These are phyloP conservation scores for Coniferiporia sulphurascens DNA, from an alignment of 1,284 basidiomycete genomes.

Conservation along the genomic window DNA sequence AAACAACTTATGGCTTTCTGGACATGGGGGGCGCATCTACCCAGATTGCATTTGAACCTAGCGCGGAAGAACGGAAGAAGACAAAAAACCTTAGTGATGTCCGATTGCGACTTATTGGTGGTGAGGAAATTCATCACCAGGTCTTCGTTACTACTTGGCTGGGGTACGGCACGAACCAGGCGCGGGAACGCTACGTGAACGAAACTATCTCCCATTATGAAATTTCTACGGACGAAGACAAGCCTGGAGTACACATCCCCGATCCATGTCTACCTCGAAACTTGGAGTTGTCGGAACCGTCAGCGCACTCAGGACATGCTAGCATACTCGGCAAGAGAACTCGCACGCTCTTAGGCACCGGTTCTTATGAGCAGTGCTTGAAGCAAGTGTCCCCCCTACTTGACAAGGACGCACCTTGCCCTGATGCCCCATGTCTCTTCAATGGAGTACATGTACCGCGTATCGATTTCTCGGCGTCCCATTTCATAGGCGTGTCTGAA, in stretches of 20 bases:
- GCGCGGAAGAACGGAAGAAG: constrained; percentile 46
- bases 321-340: constrained; percentile 41
- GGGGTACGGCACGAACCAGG: constrained; percentile 97
- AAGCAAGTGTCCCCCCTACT: constrained; percentile 71
- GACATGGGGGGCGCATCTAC: constrained; percentile 99
- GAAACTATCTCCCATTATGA: constrained; percentile 57
- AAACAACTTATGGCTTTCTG: constrained; percentile 93
- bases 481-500: constrained; percentile 97
- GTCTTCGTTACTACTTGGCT: constrained; percentile 99
- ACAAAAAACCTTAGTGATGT: constrained; percentile 75
- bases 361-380: constrained; percentile 87
- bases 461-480: constrained; percentile 87
- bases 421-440: constrained; percentile 88
- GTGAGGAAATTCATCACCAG: constrained; percentile 83
- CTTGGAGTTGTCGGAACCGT: constrained; percentile 53
- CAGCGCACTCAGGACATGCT: constrained; percentile 38
- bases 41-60: constrained; percentile 94
- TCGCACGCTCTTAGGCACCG: constrained; percentile 79
- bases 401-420: constrained; percentile 83
- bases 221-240: constrained; percentile 24
- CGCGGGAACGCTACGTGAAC: constrained; percentile 86
- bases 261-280: constrained; percentile 91
- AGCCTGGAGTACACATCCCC: constrained; percentile 37
- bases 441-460: constrained; percentile 92
- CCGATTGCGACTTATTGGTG: constrained; percentile 75